Conservation (phyloP, 768 basidiomycete species). For the Termitomyces heimii region DNA sequence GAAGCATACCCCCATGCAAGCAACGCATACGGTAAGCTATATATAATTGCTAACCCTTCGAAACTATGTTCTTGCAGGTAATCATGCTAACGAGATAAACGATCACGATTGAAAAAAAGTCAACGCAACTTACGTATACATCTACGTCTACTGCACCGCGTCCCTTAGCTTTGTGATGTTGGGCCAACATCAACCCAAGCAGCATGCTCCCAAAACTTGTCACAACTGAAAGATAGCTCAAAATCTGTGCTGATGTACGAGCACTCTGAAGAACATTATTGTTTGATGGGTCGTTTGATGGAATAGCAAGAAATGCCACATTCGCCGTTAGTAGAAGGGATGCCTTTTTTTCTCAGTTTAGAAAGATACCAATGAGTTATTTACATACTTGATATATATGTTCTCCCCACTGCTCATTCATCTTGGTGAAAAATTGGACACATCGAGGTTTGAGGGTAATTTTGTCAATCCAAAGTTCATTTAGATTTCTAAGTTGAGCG, state of each 20-base stretch:
- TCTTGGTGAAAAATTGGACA: slow-evolving; percentile 28
- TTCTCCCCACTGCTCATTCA: slow-evolving; percentile 33
- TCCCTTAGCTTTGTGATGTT: too few relatives aligned
- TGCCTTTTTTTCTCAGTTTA: slow-evolving; percentile 27
- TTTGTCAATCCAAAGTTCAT: slow-evolving; percentile 42
- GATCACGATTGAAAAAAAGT: not conserved
- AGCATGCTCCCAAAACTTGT: slow-evolving; percentile 36
- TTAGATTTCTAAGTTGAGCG: slow-evolving; percentile 32
- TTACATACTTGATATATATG: slow-evolving; percentile 36
- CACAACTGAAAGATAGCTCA: slow-evolving; percentile 38
- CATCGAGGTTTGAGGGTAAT: slow-evolving; percentile 31
- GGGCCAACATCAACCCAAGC: not conserved
- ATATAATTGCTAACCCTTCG: slow-evolving; percentile 2
- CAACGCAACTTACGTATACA: not conserved
- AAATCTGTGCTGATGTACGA: slow-evolving; percentile 26
- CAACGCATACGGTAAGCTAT: slow-evolving; percentile 6
- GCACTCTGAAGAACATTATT: slow-evolving; percentile 10
- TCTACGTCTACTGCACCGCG: slow-evolving; percentile 4
- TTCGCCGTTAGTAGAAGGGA: slow-evolving; percentile 44
- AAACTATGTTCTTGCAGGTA: slow-evolving; percentile 1
- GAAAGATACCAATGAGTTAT: not conserved
- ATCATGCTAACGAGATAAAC: not conserved
- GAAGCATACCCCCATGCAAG: slow-evolving; percentile 6
- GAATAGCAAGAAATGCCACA: slow-evolving; percentile 38
- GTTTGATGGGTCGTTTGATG: slow-evolving; percentile 33